phyloP scores from a whole-genome alignment of 805 yeast species.

The Komagataella ulmi region DNA sequence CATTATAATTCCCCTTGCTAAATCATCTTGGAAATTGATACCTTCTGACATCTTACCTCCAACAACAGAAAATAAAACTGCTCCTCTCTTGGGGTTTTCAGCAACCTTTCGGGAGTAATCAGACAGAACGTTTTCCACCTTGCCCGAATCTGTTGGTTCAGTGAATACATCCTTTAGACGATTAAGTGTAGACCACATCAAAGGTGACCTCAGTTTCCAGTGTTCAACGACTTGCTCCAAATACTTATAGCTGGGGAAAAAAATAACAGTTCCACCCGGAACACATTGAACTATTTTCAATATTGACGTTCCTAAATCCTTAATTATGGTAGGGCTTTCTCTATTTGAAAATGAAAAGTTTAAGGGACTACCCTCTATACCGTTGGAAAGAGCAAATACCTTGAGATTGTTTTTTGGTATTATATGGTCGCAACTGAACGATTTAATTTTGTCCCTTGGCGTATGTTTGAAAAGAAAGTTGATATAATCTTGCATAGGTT shows the following conservation, averaged over 20 bases:
- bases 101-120: conserved; percentile 34
- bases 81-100: conserved; percentile 29
- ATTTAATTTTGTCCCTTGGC: conserved; percentile 23
- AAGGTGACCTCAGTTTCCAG: conserved; percentile 33
- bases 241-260: conserved; percentile 78
- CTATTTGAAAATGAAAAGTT: conserved; percentile 65
- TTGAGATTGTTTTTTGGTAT: conserved; percentile 58
- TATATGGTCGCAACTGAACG: conserved; percentile 72
- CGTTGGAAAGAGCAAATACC: conserved; percentile 36
- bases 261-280: conserved; percentile 70
- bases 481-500: conserved; percentile 3
- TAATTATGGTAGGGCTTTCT: conserved; percentile 27
- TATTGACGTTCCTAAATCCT: conserved; percentile 36
- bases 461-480: conserved; percentile 29
- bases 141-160: conserved; percentile 34
- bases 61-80: conserved; percentile 69
- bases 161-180: conserved; percentile 32
- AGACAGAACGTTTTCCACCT: conserved; percentile 30
- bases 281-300: conserved; percentile 25
- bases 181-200: conserved; percentile 19
- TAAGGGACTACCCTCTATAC: conserved; percentile 18
- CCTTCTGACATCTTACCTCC: conserved; percentile 94
- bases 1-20: conserved; percentile 83
- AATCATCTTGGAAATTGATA: conserved; percentile 73
- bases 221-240: conserved; percentile 30